Percentiles rank a stretch among this genome's conserved stretches.
phyloP scores from a whole-genome alignment of 495 filamentous ascomycete genomes.

The Parathielavia appendiculata region DNA sequence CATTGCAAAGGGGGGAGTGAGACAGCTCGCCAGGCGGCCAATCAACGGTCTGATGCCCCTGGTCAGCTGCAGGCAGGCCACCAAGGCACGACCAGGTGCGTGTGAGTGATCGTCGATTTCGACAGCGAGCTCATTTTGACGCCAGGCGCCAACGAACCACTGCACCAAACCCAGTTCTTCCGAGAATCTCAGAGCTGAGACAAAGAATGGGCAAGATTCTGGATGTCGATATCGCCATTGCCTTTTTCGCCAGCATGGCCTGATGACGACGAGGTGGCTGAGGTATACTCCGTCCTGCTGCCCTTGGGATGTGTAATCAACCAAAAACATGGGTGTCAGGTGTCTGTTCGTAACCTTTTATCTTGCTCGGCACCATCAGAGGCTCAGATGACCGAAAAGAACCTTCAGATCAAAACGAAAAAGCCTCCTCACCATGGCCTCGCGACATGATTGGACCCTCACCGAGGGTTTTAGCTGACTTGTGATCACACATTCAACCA shows the following conservation, averaged over 20 bases:
- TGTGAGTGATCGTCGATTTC: conserved; percentile 7
- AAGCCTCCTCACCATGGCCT: background rate
- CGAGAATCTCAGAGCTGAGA: background rate
- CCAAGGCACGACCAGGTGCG: conserved; percentile 9
- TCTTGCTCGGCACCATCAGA: background rate
- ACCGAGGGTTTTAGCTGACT: conserved; percentile 12
- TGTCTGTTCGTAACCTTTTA: background rate
- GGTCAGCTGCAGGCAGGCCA: conserved; percentile 1
- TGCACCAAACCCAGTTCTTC: conserved; percentile 7
- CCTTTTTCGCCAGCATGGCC: background rate
- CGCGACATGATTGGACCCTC: conserved; percentile 7
- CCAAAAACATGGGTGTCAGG: background rate
- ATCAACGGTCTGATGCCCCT: background rate
- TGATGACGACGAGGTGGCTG: background rate
- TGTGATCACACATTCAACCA: background rate
- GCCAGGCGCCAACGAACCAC: conserved; percentile 1
- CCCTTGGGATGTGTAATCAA: background rate
- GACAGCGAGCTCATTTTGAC: background rate
- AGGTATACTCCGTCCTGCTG: background rate
- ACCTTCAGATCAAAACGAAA: background rate
- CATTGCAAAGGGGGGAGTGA: background rate
- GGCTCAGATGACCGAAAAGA: conserved; percentile 4
- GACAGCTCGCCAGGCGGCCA: conserved; percentile 6
- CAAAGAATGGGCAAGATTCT: background rate
- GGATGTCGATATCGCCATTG: background rate